phyloP scores from a whole-genome alignment of 106 monocot genomes.

The Dendrobium catenatum region DNA sequence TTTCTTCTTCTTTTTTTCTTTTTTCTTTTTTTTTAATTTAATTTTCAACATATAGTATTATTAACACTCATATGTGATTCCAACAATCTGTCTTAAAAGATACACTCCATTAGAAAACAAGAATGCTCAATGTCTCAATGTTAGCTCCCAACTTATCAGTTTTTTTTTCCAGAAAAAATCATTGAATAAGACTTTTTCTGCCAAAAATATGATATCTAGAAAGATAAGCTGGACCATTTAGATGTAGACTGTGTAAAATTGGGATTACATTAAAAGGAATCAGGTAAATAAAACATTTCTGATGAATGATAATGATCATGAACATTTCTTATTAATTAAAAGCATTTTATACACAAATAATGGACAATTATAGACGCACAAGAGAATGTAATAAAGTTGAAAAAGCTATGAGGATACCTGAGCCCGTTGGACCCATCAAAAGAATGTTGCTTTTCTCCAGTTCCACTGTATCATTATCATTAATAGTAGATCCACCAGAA shows the following conservation, averaged over 20 bases:
- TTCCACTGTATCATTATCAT: constrained; percentile 52
- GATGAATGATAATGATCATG: not conserved
- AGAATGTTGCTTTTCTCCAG: constrained; percentile 81
- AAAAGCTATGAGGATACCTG: constrained; percentile 27
- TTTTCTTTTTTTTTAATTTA: too few species aligned
- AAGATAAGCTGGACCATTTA: not conserved
- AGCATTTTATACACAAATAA: not conserved
- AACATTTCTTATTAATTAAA: not conserved
- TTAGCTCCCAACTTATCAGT: not conserved
- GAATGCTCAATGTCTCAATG: not conserved
- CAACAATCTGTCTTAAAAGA: not conserved
- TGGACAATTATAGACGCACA: not conserved
- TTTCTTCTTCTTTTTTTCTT: too few species aligned
- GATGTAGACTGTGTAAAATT: not conserved
- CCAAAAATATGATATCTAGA: not conserved
- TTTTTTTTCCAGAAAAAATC: not conserved
- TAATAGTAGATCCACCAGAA: constrained; percentile 15
- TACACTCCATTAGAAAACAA: not conserved
- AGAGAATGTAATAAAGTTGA: not conserved
- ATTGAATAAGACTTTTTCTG: not conserved
- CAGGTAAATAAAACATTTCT: not conserved
- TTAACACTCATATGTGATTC: not conserved
- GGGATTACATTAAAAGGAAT: not conserved
- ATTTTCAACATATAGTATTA: not conserved
- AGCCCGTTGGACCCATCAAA: constrained; percentile 66